Base-by-base conservation (phyloP, 164 flowering plant species). In the Liquidambar formosana region DNA sequence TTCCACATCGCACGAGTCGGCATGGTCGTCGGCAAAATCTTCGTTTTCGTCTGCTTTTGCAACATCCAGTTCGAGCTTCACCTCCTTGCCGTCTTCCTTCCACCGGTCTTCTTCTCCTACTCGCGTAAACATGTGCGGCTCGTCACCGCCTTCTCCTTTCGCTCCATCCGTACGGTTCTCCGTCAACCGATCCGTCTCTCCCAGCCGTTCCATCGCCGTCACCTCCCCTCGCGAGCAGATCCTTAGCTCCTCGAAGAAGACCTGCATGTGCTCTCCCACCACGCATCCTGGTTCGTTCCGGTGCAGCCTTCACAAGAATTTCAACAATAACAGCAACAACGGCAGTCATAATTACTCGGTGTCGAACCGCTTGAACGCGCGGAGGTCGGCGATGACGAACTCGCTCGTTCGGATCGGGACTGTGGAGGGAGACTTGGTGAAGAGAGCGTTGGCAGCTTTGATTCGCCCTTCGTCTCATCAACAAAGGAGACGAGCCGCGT, bases 401-500 rank as follows among this genome's bases (percentile, higher is more conserved):
- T 83, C 86, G 25, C 70, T 83, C 26, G 86, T 81, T 11, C 65
- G 84, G 21, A 81, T 83, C 58, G 81, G 81, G 15, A 77, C 81
- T 0, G 84, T 83, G 0, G 84, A 83, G 66, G 84, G 84, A n/a
- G 83, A 83, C 61, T 69, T 70, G 75, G 80, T 79, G 21, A 81
- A 77, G 68, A 25, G 84, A 33, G 84, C 84, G 0, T 47, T 83
- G n/a, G 66, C 84, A 0, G 79, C 82, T 43, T 51, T 81, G 78
- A 77, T 81, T 45, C 79, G 88, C 1, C 91, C 91, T 0, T 87
- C 86, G 0, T 80, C 91, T 52, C 86, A 87, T 52, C 89, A 87
- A 63, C 84, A 73, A 63, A 64, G 82, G 68, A 66, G 89, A 3
- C 56, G 88, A 19, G 68, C 54, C 0, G 84, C 68, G 4, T 87